Evolutionary conservation across 371 early-diverging fungal genomes (phyloP), one percentile per base, ranked within the genome.

Genomic region (Umbelopsis sp.): DNA sequence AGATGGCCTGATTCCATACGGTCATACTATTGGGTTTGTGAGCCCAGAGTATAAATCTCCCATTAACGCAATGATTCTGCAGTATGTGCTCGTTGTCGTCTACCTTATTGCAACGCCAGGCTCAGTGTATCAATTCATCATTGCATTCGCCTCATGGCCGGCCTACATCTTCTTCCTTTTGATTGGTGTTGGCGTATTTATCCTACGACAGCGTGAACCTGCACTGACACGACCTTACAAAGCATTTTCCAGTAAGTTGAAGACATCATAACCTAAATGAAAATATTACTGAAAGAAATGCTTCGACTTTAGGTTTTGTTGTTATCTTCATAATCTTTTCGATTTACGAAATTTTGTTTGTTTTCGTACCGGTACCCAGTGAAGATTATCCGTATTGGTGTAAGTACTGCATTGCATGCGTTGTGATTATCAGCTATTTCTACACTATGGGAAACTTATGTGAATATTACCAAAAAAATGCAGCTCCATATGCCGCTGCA

Each of bases 371-470:
- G 4, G 78, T 78, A 0, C 70, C 76, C 7, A 79, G 77, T 38
- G 64, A 71, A 35, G 71, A 77, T 44, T 82, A 79, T 68, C 78
- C 82, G 20, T 82, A 82, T 41, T 82, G 76, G 78, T 66, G 82
- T 79, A 76, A 70, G 71, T 72, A 38, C 11, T 10, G 12, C 41
- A 12, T 41, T 7, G 41, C 41, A 12, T 12, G 1, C 12, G 29
- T 7, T 12, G 10, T 41, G 41, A 41, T 41, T 44, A 11, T 25
- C 35, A 18, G 22, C 29, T 16, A 35, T 16, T 35, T 6, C 8
- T n/a, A 10, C 18, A 35, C 35, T 11, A 8, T 32, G 16, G 16
- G 7, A 25, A 22, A 14, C n/a, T 57, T 37, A 57, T 18, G 9
- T 35, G 35, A 12, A 41, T 41, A 35, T 48, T 68, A 20, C 12